These are phyloP conservation scores for Aspergillus ellipticus DNA, from an alignment of 495 filamentous ascomycete genomes.

Conservation along the genomic window DNA sequence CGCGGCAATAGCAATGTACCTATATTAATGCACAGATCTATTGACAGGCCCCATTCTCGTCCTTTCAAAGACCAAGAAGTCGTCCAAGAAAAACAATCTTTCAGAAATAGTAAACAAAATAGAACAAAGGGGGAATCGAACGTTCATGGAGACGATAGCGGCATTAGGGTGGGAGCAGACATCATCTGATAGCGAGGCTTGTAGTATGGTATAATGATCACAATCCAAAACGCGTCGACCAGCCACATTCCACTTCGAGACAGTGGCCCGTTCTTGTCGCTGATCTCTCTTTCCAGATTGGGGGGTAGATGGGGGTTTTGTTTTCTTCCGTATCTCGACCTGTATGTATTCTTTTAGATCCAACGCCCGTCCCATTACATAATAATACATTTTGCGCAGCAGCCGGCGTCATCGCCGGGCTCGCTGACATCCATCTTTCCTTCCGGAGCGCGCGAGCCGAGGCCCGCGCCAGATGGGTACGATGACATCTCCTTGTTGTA, in stretches of 20 bases:
- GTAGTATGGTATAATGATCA: constrained; percentile 25
- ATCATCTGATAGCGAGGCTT: constrained; percentile 32
- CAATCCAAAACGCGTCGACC: constrained; percentile 21
- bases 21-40: constrained; percentile 23
- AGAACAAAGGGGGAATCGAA: constrained; percentile 48
- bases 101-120: constrained; percentile 25
- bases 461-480: constrained; percentile 64
- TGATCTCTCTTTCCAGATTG: constrained; percentile 17
- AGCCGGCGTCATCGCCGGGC: constrained; percentile 66
- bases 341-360: constrained; percentile 21
- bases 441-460: constrained; percentile 58
- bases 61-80: constrained; percentile 4
- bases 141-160: constrained; percentile 43
- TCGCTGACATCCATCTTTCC: constrained; percentile 76
- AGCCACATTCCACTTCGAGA: constrained; percentile 18
- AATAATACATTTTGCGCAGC: constrained; percentile 82
- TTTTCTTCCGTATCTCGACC: constrained; percentile 22
- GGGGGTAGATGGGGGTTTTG: constrained; percentile 11
- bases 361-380: constrained; percentile 61
- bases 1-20: constrained; percentile 19
- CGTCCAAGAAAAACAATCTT: constrained; percentile 15
- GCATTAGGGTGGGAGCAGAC: constrained; percentile 34
- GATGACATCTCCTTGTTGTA: constrained; percentile 98
- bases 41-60: constrained; percentile 15
- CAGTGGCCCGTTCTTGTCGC: constrained; percentile 14